Evolutionary conservation across 2,329 filamentous ascomycete genomes (phyloP).

Genomic region (Cladophialophora yegresii): DNA sequence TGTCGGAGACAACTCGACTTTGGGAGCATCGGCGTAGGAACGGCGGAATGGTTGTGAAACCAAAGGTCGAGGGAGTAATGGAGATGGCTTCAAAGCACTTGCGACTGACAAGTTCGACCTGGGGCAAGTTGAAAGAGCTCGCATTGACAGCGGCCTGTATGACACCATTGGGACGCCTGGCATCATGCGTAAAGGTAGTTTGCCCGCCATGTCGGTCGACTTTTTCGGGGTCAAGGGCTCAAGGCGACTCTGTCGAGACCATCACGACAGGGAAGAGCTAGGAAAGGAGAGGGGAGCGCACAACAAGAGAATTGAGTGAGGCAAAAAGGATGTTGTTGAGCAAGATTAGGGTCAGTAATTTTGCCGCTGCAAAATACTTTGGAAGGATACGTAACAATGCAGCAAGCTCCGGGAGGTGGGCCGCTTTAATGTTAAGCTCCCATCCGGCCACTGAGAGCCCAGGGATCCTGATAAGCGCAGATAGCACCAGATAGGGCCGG

Average conservation of each 20-base stretch:
- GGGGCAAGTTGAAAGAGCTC: slow-evolving; percentile 22
- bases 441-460: neutral
- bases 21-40: slow-evolving; percentile 56
- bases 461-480: neutral
- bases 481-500: neutral
- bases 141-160: slow-evolving; percentile 28
- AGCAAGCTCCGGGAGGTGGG: neutral
- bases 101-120: slow-evolving; percentile 12
- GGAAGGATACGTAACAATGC: neutral
- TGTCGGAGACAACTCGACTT: slow-evolving; percentile 41
- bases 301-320: neutral
- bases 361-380: neutral
- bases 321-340: slow-evolving; percentile 9
- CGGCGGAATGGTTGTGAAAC: slow-evolving; percentile 49
- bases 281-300: neutral
- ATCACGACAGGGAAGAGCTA: slow-evolving; percentile 5
- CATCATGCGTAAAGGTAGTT: slow-evolving; percentile 31
- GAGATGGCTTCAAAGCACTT: slow-evolving; percentile 18
- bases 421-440: neutral
- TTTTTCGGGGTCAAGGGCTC: slow-evolving; percentile 5
- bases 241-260: slow-evolving; percentile 12
- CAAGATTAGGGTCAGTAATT: slow-evolving; percentile 4
- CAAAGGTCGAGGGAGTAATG: slow-evolving; percentile 29
- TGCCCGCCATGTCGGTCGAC: slow-evolving; percentile 33
- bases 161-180: slow-evolving; percentile 29